These are phyloP conservation scores for Acacia concinna DNA, from an alignment of 331 rosid species.

Conservation along the genomic window DNA sequence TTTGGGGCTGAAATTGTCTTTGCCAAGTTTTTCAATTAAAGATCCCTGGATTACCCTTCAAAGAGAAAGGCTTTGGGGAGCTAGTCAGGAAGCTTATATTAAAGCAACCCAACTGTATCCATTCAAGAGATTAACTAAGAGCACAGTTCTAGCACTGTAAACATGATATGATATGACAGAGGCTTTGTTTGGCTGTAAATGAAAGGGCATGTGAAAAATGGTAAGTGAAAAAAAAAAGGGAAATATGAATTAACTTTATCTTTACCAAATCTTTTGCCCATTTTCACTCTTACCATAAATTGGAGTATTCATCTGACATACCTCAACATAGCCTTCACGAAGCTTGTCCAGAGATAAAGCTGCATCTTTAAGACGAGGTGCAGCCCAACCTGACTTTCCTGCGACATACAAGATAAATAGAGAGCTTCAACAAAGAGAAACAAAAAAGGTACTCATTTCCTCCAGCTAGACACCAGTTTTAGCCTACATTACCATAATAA, in stretches of 20 bases:
- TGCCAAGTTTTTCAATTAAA: slow-evolving; percentile 4
- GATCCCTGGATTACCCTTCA: slow-evolving; percentile 16
- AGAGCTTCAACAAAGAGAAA: slow-evolving; percentile 19
- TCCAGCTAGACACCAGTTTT: slow-evolving; percentile 15
- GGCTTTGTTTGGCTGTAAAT: neutral
- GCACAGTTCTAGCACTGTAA: slow-evolving; percentile 15
- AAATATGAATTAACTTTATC: neutral
- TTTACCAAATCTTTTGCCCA: neutral
- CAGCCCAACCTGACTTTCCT: slow-evolving; percentile 94
- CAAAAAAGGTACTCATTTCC: slow-evolving; percentile 8
- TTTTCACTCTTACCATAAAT: neutral
- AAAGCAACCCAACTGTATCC: slow-evolving; percentile 20
- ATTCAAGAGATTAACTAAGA: slow-evolving; percentile 23
- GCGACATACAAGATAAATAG: slow-evolving; percentile 25
- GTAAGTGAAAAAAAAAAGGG: neutral
- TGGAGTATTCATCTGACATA: slow-evolving; percentile 36
- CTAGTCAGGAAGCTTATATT: neutral
- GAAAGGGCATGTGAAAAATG: neutral
- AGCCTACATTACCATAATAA: slow-evolving; percentile 5
- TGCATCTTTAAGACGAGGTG: slow-evolving; percentile 96
- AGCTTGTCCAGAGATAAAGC: slow-evolving; percentile 77
- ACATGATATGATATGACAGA: slow-evolving; percentile 13
- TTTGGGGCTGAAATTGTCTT: neutral
- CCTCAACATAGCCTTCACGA: slow-evolving; percentile 90
- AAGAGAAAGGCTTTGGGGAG: neutral